A percentile compares a stretch with the other conserved stretches of the same genome.
Conservation (phyloP, 805 yeast species). For the Yarrowia sp. region DNA sequence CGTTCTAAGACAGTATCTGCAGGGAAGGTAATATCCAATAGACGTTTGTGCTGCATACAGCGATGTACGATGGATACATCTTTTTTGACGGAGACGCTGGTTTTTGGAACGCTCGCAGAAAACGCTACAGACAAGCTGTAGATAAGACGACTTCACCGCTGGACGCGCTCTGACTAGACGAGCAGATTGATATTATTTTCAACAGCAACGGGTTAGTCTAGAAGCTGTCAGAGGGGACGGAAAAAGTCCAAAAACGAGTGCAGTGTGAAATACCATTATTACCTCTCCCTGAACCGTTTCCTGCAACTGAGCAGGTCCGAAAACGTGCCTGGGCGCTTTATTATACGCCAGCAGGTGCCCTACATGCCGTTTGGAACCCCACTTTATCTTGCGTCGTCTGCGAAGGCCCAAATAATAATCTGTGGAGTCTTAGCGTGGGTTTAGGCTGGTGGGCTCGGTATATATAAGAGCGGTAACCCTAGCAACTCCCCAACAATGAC, state of each 20-base stretch:
- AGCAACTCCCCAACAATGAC: neutral
- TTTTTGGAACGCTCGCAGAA: neutral
- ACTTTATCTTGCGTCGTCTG: neutral
- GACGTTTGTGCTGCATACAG: neutral
- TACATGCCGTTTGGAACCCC: neutral
- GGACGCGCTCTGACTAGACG: neutral
- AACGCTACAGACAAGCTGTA: neutral
- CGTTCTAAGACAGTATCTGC: neutral
- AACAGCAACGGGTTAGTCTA: no score
- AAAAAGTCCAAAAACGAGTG: no score
- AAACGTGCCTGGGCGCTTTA: neutral
- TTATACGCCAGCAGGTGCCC: neutral
- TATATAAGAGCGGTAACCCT: neutral
- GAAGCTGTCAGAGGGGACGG: no score
- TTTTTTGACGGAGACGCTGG: neutral
- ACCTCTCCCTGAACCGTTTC: no score
- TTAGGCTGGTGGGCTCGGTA: neutral
- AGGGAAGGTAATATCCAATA: constrained; percentile 8
- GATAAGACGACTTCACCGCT: neutral
- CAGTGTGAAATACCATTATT: no score
- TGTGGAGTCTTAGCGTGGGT: neutral
- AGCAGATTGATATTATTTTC: neutral
- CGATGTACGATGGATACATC: neutral
- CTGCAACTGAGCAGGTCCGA: neutral
- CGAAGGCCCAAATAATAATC: neutral